Evolutionary conservation across 1,284 basidiomycete species (phyloP).

Genomic region (Rhodotorula sp.): DNA sequence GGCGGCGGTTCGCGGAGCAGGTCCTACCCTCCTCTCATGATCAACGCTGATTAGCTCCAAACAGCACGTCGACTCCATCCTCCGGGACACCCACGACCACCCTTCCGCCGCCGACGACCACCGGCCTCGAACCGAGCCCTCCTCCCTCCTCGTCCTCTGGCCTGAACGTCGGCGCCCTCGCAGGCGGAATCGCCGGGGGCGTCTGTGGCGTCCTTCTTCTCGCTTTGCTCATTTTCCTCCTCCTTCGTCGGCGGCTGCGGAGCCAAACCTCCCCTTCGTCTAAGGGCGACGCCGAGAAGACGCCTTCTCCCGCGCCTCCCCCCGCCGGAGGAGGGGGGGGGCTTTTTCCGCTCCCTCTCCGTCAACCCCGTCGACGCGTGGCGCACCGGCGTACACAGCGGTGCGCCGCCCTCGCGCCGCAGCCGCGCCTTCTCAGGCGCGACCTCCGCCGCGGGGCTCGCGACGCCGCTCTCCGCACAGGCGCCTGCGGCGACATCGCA

Average conservation of each 20-base stretch:
- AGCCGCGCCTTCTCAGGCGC: not conserved
- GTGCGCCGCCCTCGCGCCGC: conserved; percentile 1
- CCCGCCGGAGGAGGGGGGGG: not conserved
- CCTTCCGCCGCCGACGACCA: not conserved
- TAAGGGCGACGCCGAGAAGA: not conserved
- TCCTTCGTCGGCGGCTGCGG: not conserved
- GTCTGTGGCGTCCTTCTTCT: not conserved
- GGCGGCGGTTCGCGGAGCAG: no score
- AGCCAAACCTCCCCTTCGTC: not conserved
- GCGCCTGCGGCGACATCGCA: not conserved
- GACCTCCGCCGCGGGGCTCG: not conserved
- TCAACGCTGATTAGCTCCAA: not conserved
- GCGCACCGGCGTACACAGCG: not conserved
- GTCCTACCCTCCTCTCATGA: no score
- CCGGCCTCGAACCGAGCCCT: not conserved
- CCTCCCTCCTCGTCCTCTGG: not conserved
- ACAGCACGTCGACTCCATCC: not conserved
- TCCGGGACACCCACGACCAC: not conserved
- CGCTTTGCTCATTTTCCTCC: not conserved
- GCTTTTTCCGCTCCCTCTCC: not conserved
- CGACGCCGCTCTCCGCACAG: no score
- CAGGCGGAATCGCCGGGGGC: conserved; percentile 11
- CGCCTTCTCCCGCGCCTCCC: not conserved
- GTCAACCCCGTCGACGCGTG: conserved; percentile 6
- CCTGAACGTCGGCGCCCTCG: not conserved